Base-by-base conservation (phyloP, 495 filamentous ascomycete species). In the Penicillium herquei region DNA sequence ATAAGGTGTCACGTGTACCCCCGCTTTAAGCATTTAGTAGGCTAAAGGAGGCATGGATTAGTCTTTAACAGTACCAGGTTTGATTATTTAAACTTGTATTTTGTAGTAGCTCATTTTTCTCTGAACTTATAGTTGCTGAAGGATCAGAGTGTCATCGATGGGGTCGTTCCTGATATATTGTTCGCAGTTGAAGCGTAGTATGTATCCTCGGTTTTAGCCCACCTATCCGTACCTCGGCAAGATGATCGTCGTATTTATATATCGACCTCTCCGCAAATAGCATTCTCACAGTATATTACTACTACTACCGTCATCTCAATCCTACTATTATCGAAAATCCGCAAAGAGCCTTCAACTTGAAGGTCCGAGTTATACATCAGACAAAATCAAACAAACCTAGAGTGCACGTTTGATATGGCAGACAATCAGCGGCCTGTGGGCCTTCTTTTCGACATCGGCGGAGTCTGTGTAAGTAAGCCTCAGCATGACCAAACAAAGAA, bases 371-470 rank as follows among this genome's bases (percentile, higher is more conserved):
- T 43, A 43, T 18, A 8, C 10, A 12, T 43, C 40, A 3, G 4
- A 43, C 9, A 43, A 43, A 16, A 43, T 7, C 40, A 12, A 16
- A 43, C 2, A 49, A 49, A 47, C 18, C 8, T 10, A 26, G 11
- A 30, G 34, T 35, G n/a, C 0, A 13, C 30, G 2, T 39, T 50
- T 13, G 58, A 44, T 32, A 80, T 80, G 78, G 53, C 68, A 40
- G 61, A 67, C 37, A 62, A 51, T 50, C 62, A 78, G 45, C 70
- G 76, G 51, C 88, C 92, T 16, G 86, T 91, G 64, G 91, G 90
- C 52, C 74, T 96, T 31, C 77, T 98, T 39, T 98, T 98, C 69
- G 94, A 98, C 72, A 92, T 98, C 66, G 94, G 94, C 42, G 94
- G 94, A 57, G 94, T 98, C 61, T 94, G 90, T 79, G 94, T 96